Evolutionary conservation across 345 rosid species (phyloP).

Genomic region (Eucalyptus cloeziana): DNA sequence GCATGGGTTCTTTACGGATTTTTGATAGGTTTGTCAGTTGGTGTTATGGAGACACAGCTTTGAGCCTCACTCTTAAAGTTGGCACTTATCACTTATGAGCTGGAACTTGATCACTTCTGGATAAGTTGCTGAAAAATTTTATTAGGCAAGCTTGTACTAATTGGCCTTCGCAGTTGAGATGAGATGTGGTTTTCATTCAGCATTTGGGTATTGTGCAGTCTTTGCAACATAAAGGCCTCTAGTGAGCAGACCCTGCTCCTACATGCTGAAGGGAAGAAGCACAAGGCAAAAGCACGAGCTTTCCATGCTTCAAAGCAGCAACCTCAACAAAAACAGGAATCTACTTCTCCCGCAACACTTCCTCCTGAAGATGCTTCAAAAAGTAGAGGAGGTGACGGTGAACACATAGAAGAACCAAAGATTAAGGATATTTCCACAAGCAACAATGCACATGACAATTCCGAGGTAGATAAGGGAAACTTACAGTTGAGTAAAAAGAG

Average conservation of each 20-base stretch:
- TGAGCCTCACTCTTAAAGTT: neutral
- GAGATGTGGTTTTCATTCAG: neutral
- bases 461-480: slow-evolving; percentile 16
- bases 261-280: slow-evolving; percentile 97
- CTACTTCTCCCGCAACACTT: slow-evolving; percentile 15
- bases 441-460: neutral
- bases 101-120: neutral
- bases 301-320: slow-evolving; percentile 48
- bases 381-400: neutral
- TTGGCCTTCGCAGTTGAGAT: neutral
- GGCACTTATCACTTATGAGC: neutral
- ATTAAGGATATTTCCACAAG: slow-evolving; percentile 3
- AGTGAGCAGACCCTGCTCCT: slow-evolving; percentile 78
- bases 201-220: slow-evolving; percentile 20
- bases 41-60: neutral
- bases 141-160: neutral
- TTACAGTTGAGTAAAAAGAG: slow-evolving; percentile 33
- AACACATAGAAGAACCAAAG: slow-evolving; percentile 15
- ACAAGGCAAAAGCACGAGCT: slow-evolving; percentile 63
- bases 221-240: slow-evolving; percentile 75
- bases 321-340: slow-evolving; percentile 23
- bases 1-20: neutral
- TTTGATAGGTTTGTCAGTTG: neutral
- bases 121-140: neutral
- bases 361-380: slow-evolving; percentile 12